Conservation (phyloP, 108 stramenopile genomes). For the Aureococcus anophagefferens region DNA sequence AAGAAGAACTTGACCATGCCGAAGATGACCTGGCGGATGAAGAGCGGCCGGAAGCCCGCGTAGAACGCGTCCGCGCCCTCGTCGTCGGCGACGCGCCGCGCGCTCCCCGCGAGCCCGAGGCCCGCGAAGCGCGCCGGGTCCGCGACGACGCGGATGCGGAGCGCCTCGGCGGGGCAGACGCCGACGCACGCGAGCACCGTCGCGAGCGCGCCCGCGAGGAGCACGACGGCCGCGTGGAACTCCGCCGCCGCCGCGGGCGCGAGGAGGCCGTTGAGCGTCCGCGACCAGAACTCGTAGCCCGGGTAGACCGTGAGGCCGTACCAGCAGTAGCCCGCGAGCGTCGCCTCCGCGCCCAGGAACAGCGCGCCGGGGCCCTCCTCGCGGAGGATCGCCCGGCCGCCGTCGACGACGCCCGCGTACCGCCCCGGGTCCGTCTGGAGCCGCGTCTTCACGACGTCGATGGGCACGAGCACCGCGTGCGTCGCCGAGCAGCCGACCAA, state of each 20-base stretch:
- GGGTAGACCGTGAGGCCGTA: constrained; percentile 88
- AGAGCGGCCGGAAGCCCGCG: constrained; percentile 72
- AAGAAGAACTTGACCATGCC: constrained; percentile 84
- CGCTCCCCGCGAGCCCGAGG: constrained; percentile 54
- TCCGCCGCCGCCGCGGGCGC: constrained; percentile 36
- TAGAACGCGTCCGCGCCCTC: constrained; percentile 63
- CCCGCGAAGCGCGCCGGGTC: constrained; percentile 58
- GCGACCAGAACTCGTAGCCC: constrained; percentile 77
- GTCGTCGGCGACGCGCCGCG: constrained; percentile 55
- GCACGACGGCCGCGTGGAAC: constrained; percentile 53
- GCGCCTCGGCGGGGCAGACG: constrained; percentile 69
- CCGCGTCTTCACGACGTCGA: constrained; percentile 68
- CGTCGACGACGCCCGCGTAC: constrained; percentile 36
- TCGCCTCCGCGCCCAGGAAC: constrained; percentile 72
- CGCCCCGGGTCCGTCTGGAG: constrained; percentile 53
- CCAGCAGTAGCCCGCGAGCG: constrained; percentile 79
- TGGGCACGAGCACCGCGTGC: constrained; percentile 72
- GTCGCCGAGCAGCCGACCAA: constrained; percentile 78
- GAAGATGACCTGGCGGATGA: constrained; percentile 85
- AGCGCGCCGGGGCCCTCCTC: constrained; percentile 63
- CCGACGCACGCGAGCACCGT: constrained; percentile 76
- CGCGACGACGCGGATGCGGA: constrained; percentile 74
- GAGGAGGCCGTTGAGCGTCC: constrained; percentile 32
- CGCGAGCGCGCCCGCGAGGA: constrained; percentile 75
- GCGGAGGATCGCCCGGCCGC: constrained; percentile 43